phyloP scores from a whole-genome alignment of 768 basidiomycete species.

The Trametopsis cervina region DNA sequence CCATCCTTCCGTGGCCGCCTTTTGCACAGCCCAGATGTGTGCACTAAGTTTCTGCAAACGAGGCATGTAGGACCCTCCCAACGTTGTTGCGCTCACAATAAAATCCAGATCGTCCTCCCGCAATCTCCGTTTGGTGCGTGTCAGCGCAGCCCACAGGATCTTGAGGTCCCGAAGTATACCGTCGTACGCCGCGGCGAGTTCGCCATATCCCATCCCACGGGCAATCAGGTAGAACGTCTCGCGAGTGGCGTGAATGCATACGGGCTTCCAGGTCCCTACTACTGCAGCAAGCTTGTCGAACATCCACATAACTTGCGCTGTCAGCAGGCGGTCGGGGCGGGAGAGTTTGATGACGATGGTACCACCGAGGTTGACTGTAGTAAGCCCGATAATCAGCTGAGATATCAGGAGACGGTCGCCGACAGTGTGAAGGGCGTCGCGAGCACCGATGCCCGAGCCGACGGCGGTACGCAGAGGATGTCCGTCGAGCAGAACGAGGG shows the following conservation, averaged over 20 bases:
- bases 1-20: not conserved
- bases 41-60: not conserved
- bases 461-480: not conserved
- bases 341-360: not conserved
- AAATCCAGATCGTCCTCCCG: not conserved
- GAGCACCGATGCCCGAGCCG: no score
- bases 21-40: not conserved
- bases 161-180: not conserved
- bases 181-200: not conserved
- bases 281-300: not conserved
- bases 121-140: not conserved
- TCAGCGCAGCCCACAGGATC: not conserved
- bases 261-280: not conserved
- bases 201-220: not conserved
- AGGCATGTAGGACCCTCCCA: not conserved
- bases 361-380: not conserved
- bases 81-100: not conserved
- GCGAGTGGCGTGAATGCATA: not conserved
- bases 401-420: not conserved
- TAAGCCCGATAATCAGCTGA: not conserved
- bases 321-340: not conserved
- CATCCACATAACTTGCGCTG: not conserved
- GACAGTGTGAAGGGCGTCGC: not conserved
- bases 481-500: not conserved
- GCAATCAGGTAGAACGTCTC: not conserved